These are phyloP conservation scores for Coniferiporia weirii DNA, from an alignment of 1,284 basidiomycete genomes.

Conservation along the genomic window DNA sequence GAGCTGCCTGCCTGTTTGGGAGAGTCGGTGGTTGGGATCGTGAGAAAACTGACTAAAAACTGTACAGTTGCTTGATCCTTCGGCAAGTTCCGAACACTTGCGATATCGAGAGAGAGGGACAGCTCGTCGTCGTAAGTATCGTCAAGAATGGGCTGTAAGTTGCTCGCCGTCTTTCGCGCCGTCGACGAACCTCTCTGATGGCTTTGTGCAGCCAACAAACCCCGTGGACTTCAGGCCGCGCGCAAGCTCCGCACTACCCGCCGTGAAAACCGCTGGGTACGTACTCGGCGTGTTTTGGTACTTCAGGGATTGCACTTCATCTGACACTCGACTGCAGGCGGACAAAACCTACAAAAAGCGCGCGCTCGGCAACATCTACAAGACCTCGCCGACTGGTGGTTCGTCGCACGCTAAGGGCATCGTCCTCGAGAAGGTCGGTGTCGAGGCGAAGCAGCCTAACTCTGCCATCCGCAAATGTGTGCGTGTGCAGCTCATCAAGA, in stretches of 20 bases:
- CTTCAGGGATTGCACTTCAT: background rate
- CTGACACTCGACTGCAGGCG: conserved; percentile 50
- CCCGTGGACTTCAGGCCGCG: conserved; percentile 98
- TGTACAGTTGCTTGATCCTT: background rate
- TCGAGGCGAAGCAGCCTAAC: conserved; percentile 98
- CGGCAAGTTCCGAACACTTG: background rate
- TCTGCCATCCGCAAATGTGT: conserved; percentile 99
- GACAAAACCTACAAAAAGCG: conserved; percentile 99
- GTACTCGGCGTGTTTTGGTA: conserved; percentile 27
- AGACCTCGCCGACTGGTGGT: conserved; percentile 99
- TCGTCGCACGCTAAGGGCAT: conserved; percentile 99
- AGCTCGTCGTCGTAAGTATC: conserved; percentile 27
- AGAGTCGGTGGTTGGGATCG: background rate
- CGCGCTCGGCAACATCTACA: conserved; percentile 99
- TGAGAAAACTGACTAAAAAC: background rate
- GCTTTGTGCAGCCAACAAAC: conserved; percentile 77
- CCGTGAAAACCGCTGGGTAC: conserved; percentile 95
- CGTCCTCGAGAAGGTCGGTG: conserved; percentile 97
- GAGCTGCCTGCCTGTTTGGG: too few relatives aligned
- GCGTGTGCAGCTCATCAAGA: conserved; percentile 99
- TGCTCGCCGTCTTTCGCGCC: conserved; percentile 23
- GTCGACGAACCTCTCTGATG: conserved; percentile 21
- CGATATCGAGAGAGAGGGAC: background rate
- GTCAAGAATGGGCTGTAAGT: conserved; percentile 80
- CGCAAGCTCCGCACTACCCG: conserved; percentile 96